phyloP scores from a whole-genome alignment of 495 filamentous ascomycete species.

The Aspergillus coremiiformis region DNA sequence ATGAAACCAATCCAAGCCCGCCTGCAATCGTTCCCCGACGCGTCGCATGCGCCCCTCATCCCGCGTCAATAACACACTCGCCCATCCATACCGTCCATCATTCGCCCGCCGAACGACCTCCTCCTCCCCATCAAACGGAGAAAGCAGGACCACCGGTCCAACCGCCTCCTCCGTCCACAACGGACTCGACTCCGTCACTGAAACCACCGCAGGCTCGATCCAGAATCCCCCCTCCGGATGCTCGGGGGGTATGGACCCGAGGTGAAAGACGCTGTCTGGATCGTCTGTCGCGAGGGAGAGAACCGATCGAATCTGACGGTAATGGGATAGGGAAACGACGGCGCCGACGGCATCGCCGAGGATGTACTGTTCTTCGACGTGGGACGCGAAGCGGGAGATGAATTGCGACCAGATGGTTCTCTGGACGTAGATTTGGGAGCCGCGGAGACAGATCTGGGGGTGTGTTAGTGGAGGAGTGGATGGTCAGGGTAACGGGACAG shows the following conservation, averaged over 20 bases:
- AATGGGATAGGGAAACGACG: constrained; percentile 13
- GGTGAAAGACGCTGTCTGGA: constrained; percentile 6
- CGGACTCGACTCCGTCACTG: constrained; percentile 17
- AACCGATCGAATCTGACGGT: constrained; percentile 12
- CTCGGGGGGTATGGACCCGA: constrained; percentile 6
- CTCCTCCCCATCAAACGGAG: constrained; percentile 47
- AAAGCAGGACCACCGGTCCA: constrained; percentile 43
- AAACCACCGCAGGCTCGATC: constrained; percentile 41
- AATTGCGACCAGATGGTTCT: constrained; percentile 19
- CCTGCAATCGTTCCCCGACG: constrained; percentile 13
- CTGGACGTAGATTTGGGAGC: constrained; percentile 45
- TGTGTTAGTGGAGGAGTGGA: not conserved
- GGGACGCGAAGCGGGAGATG: constrained; percentile 6
- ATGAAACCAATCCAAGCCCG: constrained; percentile 19
- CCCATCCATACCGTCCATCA: constrained; percentile 37
- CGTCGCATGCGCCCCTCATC: constrained; percentile 13
- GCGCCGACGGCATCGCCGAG: constrained; percentile 10
- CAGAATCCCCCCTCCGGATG: constrained; percentile 26
- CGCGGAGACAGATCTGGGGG: constrained; percentile 35
- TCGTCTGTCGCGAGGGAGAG: constrained; percentile 8
- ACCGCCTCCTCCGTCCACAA: constrained; percentile 48
- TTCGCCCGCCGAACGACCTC: constrained; percentile 46
- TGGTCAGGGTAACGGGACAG: not conserved
- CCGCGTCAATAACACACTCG: constrained; percentile 10
- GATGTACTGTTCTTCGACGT: constrained; percentile 10